Conservation (phyloP, 257 asterid genomes). For the Scutellaria barbata region DNA sequence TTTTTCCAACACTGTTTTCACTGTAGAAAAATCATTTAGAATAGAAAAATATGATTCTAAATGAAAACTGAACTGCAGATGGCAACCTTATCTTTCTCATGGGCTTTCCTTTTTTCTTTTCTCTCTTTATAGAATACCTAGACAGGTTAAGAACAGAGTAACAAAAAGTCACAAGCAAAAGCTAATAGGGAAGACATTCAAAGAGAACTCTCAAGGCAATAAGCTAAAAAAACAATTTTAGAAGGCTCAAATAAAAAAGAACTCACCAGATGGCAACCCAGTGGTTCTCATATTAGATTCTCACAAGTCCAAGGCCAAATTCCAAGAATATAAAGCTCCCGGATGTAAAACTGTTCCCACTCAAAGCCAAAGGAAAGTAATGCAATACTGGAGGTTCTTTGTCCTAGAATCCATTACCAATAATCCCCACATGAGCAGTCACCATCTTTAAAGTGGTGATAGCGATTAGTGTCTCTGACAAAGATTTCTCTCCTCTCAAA, state of each 20-base stretch:
- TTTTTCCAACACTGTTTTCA: background rate
- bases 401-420: conserved; percentile 61
- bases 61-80: conserved; percentile 1
- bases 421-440: conserved; percentile 85
- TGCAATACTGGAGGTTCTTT: conserved; percentile 7
- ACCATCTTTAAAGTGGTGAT: conserved; percentile 87
- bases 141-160: background rate
- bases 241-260: conserved; percentile 26
- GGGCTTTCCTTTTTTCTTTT: background rate
- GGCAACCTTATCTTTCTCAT: background rate
- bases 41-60: background rate
- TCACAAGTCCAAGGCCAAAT: conserved; percentile 17
- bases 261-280: conserved; percentile 37
- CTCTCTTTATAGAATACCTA: background rate
- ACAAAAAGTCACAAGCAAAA: conserved; percentile 15
- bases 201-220: conserved; percentile 9
- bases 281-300: conserved; percentile 24
- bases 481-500: conserved; percentile 81
- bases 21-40: background rate
- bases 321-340: conserved; percentile 7
- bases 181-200: background rate
- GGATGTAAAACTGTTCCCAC: conserved; percentile 16
- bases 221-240: conserved; percentile 6
- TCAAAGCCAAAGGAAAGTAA: conserved; percentile 23
- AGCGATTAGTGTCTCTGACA: conserved; percentile 83